Conservation (phyloP, 1,284 basidiomycete genomes). For the Salmacisia buchloeana region DNA sequence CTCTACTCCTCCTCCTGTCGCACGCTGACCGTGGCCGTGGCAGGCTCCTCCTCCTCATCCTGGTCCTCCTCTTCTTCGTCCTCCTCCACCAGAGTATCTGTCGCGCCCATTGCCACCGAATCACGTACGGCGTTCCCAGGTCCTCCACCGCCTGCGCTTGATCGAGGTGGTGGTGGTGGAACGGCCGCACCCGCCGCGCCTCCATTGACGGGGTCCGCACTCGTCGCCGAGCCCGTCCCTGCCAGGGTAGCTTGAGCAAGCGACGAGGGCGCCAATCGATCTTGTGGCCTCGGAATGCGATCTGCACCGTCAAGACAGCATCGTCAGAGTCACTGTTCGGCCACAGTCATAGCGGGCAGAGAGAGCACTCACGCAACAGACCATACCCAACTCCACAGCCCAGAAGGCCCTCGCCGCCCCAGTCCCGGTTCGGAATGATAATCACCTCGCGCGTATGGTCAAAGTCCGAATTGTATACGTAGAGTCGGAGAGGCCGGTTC, state of each 20-base stretch:
- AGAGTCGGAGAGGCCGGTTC: slow-evolving; percentile 84
- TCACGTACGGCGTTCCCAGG: not conserved
- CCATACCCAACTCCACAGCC: slow-evolving; percentile 47
- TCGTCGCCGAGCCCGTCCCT: not conserved
- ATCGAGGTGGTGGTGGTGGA: slow-evolving; percentile 13
- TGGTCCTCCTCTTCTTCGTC: slow-evolving; percentile 3
- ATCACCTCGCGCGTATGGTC: slow-evolving; percentile 57
- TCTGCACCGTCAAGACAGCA: slow-evolving; percentile 9
- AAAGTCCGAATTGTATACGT: slow-evolving; percentile 95
- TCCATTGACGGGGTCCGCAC: not conserved
- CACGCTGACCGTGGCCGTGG: not conserved
- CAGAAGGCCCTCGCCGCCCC: slow-evolving; percentile 45
- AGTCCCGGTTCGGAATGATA: slow-evolving; percentile 38
- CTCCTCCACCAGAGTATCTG: not conserved
- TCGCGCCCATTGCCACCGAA: not conserved
- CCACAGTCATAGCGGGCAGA: not conserved
- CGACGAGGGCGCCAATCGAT: slow-evolving; percentile 8
- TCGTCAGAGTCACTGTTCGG: not conserved
- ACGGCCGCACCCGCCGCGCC: not conserved
- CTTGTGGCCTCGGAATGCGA: slow-evolving; percentile 38
- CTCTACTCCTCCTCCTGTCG: not conserved
- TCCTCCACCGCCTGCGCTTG: too few species aligned
- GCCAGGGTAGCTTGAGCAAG: not conserved
- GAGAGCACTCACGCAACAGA: slow-evolving; percentile 23
- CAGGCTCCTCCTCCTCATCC: not conserved